Evolutionary conservation across 495 filamentous ascomycete genomes (phyloP).

Genomic region (Trichocladium antarcticum): DNA sequence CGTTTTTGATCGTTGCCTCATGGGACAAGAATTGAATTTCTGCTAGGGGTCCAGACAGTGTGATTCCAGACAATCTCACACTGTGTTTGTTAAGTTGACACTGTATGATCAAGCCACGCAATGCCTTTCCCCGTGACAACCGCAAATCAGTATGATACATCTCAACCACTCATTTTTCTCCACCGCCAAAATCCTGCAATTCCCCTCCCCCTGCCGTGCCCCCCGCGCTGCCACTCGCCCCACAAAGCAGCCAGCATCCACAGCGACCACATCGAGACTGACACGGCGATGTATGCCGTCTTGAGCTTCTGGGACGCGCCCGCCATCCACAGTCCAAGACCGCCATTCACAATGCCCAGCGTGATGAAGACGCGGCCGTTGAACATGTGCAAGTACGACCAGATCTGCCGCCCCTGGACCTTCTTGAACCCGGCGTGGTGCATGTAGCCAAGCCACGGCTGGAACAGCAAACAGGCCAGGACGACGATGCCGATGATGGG

Average conservation of each 20-base stretch:
- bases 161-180: conserved; percentile 4
- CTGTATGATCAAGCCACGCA: too few species aligned
- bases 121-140: too few species aligned
- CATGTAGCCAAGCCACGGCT: conserved; percentile 48
- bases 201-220: not conserved
- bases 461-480: conserved; percentile 41
- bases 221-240: conserved; percentile 15
- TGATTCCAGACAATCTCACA: too few species aligned
- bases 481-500: conserved; percentile 52
- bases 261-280: conserved; percentile 23
- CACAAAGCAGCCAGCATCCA: conserved; percentile 25
- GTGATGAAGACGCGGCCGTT: conserved; percentile 50
- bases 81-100: too few species aligned
- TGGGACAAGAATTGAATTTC: too few species aligned
- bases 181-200: not conserved
- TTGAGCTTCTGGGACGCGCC: conserved; percentile 19
- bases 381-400: conserved; percentile 54
- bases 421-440: conserved; percentile 50
- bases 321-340: conserved; percentile 47
- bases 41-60: too few species aligned
- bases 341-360: conserved; percentile 58
- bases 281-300: conserved; percentile 29
- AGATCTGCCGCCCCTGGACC: conserved; percentile 35
- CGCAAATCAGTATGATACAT: too few species aligned
- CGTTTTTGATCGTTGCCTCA: not conserved